Percentiles rank a stretch among this genome's conserved stretches.
Evolutionary conservation across 129 eudicot species (phyloP).

Genomic region (Dittrichia graveolens): DNA sequence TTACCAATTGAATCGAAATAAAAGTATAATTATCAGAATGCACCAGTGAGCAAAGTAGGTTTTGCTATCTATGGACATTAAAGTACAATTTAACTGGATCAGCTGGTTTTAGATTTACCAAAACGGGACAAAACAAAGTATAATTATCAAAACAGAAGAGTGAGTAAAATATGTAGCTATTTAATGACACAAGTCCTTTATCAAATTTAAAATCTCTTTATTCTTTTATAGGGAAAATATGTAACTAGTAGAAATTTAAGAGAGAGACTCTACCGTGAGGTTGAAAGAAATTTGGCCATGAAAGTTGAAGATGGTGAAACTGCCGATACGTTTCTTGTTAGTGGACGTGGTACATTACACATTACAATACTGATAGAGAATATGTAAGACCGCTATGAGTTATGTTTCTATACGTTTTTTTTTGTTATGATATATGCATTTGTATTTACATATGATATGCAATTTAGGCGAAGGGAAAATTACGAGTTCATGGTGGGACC

Average conservation of each 20-base stretch:
- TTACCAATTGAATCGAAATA: no score
- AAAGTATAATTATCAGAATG: no score
- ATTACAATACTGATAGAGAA: constrained; percentile 90
- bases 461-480: constrained; percentile 92
- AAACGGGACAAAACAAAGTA: no score
- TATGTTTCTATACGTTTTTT: not conserved
- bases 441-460: constrained; percentile 8
- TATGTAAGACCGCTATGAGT: constrained; percentile 58
- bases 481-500: constrained; percentile 99
- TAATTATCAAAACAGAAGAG: no score
- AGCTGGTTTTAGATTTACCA: no score
- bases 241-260: constrained; percentile 92
- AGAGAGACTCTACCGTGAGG: constrained; percentile 89
- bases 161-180: no score
- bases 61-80: no score
- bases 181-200: no score
- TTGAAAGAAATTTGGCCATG: constrained; percentile 97
- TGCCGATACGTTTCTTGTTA: constrained; percentile 91
- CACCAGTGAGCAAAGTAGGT: no score
- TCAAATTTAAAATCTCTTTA: no score
- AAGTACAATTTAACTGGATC: no score
- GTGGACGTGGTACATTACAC: constrained; percentile 97
- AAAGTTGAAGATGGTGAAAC: constrained; percentile 98
- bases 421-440: not conserved
- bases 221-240: constrained; percentile 69